Percentiles rank a stretch among this genome's conserved stretches.
phyloP scores from a whole-genome alignment of 1,139 yeast genomes.

The Pichia sp. region DNA sequence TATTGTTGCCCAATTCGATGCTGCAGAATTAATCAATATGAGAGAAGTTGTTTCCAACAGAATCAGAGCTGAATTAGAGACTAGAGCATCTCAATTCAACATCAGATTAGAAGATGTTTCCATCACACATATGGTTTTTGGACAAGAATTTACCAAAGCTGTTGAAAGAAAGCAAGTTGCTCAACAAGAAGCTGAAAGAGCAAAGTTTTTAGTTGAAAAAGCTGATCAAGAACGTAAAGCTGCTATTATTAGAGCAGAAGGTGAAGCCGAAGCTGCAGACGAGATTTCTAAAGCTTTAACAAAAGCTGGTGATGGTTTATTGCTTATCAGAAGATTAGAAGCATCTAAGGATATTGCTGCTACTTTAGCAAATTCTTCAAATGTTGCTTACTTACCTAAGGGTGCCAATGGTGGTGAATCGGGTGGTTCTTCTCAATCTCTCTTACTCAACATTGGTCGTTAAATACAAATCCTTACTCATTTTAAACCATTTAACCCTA shows the following conservation, averaged over 20 bases:
- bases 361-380: conserved; percentile 75
- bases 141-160: conserved; percentile 94
- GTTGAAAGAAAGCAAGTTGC: conserved; percentile 99
- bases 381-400: conserved; percentile 86
- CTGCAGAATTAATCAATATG: conserved; percentile 95
- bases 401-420: conserved; percentile 29
- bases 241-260: conserved; percentile 92
- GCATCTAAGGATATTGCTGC: conserved; percentile 94
- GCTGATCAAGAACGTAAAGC: conserved; percentile 99
- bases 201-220: conserved; percentile 86
- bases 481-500: background rate
- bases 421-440: conserved; percentile 32
- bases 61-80: conserved; percentile 79
- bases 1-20: conserved; percentile 96
- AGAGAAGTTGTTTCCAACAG: conserved; percentile 90
- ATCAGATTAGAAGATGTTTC: conserved; percentile 94
- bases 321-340: conserved; percentile 90
- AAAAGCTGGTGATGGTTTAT: conserved; percentile 93
- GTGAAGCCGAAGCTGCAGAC: conserved; percentile 99
- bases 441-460: conserved; percentile 52
- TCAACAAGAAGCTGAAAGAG: conserved; percentile 98
- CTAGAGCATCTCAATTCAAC: conserved; percentile 82
- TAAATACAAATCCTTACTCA: conserved; percentile 16
- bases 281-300: conserved; percentile 87
- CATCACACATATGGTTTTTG: conserved; percentile 96